Conservation (phyloP, 2,329 filamentous ascomycete species). For the Juglanconis sp. region DNA sequence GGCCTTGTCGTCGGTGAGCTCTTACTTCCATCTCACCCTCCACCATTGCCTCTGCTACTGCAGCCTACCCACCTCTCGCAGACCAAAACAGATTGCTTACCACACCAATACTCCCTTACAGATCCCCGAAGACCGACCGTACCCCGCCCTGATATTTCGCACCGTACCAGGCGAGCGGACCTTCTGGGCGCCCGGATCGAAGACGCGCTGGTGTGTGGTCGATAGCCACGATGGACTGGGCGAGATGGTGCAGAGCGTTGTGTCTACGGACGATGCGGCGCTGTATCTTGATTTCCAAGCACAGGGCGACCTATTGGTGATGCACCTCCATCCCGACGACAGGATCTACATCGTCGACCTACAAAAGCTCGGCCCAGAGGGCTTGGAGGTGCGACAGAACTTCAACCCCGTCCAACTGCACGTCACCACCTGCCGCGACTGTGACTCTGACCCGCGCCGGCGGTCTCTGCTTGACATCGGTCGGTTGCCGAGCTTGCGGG, state of each 20-base stretch:
- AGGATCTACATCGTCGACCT: not conserved
- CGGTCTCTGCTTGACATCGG: not conserved
- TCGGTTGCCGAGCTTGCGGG: not conserved
- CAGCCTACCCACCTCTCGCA: not conserved
- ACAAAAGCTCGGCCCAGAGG: not conserved
- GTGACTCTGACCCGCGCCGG: not conserved
- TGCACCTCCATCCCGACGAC: not conserved
- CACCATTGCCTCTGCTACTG: not conserved
- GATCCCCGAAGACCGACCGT: not conserved
- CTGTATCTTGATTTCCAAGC: not conserved
- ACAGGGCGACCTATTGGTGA: not conserved
- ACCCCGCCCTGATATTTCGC: not conserved
- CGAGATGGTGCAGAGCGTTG: conserved; percentile 2
- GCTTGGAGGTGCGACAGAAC: not conserved
- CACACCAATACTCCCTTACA: not conserved
- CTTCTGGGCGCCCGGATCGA: not conserved
- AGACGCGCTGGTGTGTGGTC: not conserved
- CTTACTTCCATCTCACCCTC: not conserved
- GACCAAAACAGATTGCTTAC: not conserved
- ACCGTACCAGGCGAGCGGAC: not conserved
- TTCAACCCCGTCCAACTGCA: not conserved
- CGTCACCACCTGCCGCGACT: not conserved
- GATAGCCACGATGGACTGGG: not conserved
- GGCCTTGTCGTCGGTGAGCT: not conserved
- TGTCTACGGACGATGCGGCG: not conserved